Conservation (phyloP, 2,329 filamentous ascomycete genomes). For the Ascochyta lentis region DNA sequence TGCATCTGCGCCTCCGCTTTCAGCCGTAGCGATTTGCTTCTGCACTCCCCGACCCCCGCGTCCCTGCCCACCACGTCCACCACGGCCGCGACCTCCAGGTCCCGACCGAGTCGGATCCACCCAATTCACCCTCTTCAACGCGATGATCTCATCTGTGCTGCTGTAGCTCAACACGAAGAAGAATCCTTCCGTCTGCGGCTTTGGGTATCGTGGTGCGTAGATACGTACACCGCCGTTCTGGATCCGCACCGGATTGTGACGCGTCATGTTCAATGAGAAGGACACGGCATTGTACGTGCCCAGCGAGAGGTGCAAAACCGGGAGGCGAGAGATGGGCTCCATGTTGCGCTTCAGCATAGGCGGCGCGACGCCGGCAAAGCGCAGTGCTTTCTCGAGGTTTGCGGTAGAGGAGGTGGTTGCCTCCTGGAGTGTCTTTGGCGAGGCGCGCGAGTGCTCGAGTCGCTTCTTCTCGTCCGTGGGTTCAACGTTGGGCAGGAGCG, state of each 20-base stretch:
- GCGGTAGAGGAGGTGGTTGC: slow-evolving; percentile 35
- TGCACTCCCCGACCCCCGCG: no score
- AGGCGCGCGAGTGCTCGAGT: slow-evolving; percentile 49
- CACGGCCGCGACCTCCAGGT: slow-evolving; percentile 6
- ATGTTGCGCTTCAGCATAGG: slow-evolving; percentile 58
- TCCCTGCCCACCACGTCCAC: slow-evolving; percentile 23
- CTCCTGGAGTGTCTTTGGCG: slow-evolving; percentile 48
- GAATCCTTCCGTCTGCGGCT: slow-evolving; percentile 92
- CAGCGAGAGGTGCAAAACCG: slow-evolving; percentile 70
- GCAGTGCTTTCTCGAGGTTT: slow-evolving; percentile 48
- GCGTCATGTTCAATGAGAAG: slow-evolving; percentile 68
- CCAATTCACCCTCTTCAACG: slow-evolving; percentile 88
- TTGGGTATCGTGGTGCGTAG: slow-evolving; percentile 88
- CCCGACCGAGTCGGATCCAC: slow-evolving; percentile 37
- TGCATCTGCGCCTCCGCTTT: no score
- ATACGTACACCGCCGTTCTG: slow-evolving; percentile 68
- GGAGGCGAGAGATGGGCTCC: slow-evolving; percentile 70
- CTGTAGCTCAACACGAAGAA: slow-evolving; percentile 80
- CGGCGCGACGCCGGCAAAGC: slow-evolving; percentile 59
- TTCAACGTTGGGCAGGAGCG: slow-evolving; percentile 78
- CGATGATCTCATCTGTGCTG: slow-evolving; percentile 76
- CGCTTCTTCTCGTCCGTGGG: slow-evolving; percentile 52
- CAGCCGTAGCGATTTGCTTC: no score
- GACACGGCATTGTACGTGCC: slow-evolving; percentile 67
- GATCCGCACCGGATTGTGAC: slow-evolving; percentile 64